Conservation (phyloP, 1,139 yeast genomes). For the Debaryomyces sp. region DNA sequence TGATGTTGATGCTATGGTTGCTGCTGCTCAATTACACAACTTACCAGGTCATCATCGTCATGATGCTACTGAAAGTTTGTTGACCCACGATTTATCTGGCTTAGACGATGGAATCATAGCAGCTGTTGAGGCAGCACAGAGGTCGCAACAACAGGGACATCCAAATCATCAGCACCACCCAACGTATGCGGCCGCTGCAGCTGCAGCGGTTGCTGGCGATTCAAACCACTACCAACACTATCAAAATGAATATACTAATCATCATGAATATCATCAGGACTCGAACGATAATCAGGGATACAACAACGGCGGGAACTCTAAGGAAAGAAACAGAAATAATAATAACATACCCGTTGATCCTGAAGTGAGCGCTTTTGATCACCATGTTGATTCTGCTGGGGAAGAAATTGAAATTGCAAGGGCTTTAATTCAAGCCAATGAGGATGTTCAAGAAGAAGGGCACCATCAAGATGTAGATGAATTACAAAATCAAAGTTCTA, state of each 20-base stretch:
- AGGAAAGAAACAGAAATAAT: constrained; percentile 18
- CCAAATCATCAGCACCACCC: constrained; percentile 16
- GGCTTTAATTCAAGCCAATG: constrained; percentile 65
- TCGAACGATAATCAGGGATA: constrained; percentile 9
- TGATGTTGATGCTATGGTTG: constrained; percentile 40
- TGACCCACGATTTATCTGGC: constrained; percentile 43
- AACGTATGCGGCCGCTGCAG: constrained; percentile 48
- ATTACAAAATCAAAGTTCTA: not conserved
- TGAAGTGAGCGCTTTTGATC: constrained; percentile 57
- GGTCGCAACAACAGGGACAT: constrained; percentile 31
- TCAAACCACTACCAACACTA: constrained; percentile 21
- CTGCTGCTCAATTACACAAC: constrained; percentile 37
- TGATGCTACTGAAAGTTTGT: constrained; percentile 27
- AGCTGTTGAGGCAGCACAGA: constrained; percentile 66
- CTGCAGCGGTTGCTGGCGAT: constrained; percentile 35
- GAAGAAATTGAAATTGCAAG: constrained; percentile 69
- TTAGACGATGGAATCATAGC: constrained; percentile 62
- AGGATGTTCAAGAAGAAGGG: constrained; percentile 27
- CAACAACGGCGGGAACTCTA: constrained; percentile 9
- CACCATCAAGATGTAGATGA: constrained; percentile 8
- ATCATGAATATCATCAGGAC: constrained; percentile 22
- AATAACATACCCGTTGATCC: constrained; percentile 57
- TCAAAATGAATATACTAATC: constrained; percentile 22
- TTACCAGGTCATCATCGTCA: constrained; percentile 30
- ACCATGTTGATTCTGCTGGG: constrained; percentile 39